These are phyloP conservation scores for Boletus patriciae DNA, from an alignment of 768 basidiomycete genomes.

Conservation along the genomic window DNA sequence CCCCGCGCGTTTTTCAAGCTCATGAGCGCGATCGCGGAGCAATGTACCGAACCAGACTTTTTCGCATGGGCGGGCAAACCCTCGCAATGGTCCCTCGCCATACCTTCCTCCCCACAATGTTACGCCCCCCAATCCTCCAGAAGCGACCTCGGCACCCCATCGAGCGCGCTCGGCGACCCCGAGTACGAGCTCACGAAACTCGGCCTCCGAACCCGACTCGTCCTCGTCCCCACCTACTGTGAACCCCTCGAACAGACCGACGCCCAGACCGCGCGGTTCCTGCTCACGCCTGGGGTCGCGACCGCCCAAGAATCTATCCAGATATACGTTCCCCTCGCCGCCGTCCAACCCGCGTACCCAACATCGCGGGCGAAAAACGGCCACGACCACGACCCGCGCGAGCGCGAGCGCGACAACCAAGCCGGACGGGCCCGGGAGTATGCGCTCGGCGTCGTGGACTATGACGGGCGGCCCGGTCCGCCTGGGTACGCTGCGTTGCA, in stretches of 20 bases:
- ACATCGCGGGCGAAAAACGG: background rate
- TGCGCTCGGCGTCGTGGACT: slow-evolving; percentile 24
- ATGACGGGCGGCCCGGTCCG: slow-evolving; percentile 22
- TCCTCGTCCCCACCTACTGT: slow-evolving; percentile 24
- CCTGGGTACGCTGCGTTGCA: slow-evolving; percentile 22
- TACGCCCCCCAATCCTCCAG: slow-evolving; percentile 11
- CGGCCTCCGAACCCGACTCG: slow-evolving; percentile 17
- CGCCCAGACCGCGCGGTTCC: slow-evolving; percentile 6
- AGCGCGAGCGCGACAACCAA: slow-evolving; percentile 4
- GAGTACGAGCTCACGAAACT: slow-evolving; percentile 25
- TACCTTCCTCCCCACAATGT: slow-evolving; percentile 26
- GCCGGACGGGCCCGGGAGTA: slow-evolving; percentile 14
- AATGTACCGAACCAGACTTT: slow-evolving; percentile 21
- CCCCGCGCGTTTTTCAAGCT: slow-evolving; percentile 23
- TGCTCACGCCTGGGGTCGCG: slow-evolving; percentile 22
- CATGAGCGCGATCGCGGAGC: slow-evolving; percentile 15
- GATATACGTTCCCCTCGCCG: slow-evolving; percentile 9
- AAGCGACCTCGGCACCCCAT: slow-evolving; percentile 9
- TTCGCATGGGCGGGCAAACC: slow-evolving; percentile 25
- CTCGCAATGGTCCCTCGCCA: slow-evolving; percentile 24
- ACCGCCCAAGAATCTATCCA: slow-evolving; percentile 23
- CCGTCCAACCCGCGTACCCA: background rate
- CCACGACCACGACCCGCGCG: slow-evolving; percentile 1
- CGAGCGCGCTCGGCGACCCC: slow-evolving; percentile 21
- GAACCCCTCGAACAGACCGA: slow-evolving; percentile 22